Percentiles rank a stretch among this genome's conserved stretches.
These are phyloP conservation scores for Ulmus americana DNA, from an alignment of 331 rosid genomes.

Conservation along the genomic window DNA sequence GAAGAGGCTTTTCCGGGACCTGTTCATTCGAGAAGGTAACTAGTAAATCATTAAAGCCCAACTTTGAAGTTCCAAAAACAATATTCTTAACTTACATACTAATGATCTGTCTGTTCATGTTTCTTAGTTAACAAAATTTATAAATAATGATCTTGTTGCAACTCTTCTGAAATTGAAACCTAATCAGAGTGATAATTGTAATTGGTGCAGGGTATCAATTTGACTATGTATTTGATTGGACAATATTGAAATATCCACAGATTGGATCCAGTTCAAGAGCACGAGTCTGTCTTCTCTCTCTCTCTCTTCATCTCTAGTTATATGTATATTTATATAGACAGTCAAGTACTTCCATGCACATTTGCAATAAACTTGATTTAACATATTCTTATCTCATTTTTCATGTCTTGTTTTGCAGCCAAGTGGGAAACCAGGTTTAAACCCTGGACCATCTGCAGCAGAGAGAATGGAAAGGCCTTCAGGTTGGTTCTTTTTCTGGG, in stretches of 20 bases:
- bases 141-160: conserved; percentile 7
- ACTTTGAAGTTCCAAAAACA: not conserved
- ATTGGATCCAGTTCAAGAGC: conserved; percentile 85
- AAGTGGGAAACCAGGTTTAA: conserved; percentile 61
- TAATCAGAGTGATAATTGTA: conserved; percentile 13
- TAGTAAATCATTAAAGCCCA: conserved; percentile 11
- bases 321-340: not conserved
- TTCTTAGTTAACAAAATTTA: not conserved
- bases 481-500: conserved; percentile 43
- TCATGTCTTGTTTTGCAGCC: conserved; percentile 40
- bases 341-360: not conserved
- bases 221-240: conserved; percentile 99
- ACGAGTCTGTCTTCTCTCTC: conserved; percentile 48
- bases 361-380: not conserved
- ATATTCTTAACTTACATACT: not conserved
- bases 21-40: conserved; percentile 92
- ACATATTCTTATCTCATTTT: not conserved
- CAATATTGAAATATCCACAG: conserved; percentile 86
- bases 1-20: conserved; percentile 93
- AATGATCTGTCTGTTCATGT: not conserved
- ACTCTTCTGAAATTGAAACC: not conserved
- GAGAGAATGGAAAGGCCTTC: conserved; percentile 68
- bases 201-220: conserved; percentile 78
- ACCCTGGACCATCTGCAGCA: conserved; percentile 64
- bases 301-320: not conserved